phyloP scores from a whole-genome alignment of 306 rosid species.

The Oxytropis ochrocephala region DNA sequence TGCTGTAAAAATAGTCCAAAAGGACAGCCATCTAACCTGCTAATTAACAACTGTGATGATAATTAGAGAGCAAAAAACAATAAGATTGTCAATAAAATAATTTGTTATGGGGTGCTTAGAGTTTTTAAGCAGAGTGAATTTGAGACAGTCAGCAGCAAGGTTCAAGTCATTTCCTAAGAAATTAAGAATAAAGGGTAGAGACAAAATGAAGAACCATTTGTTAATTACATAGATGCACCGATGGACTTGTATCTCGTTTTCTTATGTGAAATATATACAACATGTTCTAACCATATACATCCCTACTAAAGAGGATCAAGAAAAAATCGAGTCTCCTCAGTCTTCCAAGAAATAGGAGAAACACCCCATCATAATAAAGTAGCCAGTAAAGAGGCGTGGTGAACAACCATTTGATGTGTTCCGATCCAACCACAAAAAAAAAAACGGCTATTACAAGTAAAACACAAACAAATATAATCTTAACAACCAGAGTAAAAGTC shows the following conservation, averaged over 20 bases:
- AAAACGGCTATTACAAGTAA: neutral
- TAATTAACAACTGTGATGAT: neutral
- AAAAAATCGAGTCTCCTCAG: too few relatives aligned
- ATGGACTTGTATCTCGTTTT: neutral
- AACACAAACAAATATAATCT: neutral
- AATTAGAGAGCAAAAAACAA: neutral
- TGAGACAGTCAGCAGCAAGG: neutral
- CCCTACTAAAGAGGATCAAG: too few relatives aligned
- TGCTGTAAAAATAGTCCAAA: constrained; percentile 10
- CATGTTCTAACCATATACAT: too few relatives aligned
- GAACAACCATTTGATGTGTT: neutral
- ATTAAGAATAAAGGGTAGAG: neutral
- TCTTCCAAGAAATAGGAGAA: too few relatives aligned
- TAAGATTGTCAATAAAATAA: neutral
- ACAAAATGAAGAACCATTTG: neutral
- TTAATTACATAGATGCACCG: neutral
- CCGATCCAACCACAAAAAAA: neutral
- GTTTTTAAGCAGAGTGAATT: neutral
- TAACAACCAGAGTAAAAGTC: neutral
- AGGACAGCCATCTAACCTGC: neutral
- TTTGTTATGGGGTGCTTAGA: neutral
- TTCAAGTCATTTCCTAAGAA: neutral
- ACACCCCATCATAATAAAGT: neutral
- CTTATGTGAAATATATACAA: neutral
- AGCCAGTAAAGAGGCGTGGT: neutral